These are phyloP conservation scores for Clonostachys byssicola DNA, from an alignment of 2,329 filamentous ascomycete genomes.

Conservation along the genomic window DNA sequence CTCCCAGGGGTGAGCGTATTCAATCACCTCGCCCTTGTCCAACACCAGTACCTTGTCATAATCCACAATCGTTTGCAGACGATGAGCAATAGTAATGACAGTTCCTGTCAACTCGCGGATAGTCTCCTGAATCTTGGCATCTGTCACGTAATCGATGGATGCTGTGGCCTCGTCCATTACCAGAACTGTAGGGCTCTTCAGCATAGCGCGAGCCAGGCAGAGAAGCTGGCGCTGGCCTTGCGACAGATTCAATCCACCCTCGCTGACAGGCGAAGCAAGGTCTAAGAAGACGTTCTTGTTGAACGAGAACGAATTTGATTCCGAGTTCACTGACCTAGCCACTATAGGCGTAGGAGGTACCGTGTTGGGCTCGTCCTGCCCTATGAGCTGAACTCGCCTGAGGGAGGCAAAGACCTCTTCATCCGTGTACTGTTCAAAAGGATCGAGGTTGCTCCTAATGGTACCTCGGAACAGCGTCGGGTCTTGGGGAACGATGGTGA, in stretches of 20 bases:
- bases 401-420: slow-evolving; percentile 86
- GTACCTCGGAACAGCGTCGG: slow-evolving; percentile 92
- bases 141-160: slow-evolving; percentile 94
- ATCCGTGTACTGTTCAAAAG: slow-evolving; percentile 84
- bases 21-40: slow-evolving; percentile 81
- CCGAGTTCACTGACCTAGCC: slow-evolving; percentile 6
- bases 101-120: slow-evolving; percentile 91
- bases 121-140: slow-evolving; percentile 93
- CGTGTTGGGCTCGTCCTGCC: slow-evolving; percentile 42
- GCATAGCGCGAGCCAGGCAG: slow-evolving; percentile 86
- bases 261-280: slow-evolving; percentile 75
- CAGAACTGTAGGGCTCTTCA: slow-evolving; percentile 88
- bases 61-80: slow-evolving; percentile 93
- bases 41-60: slow-evolving; percentile 97
- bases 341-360: slow-evolving; percentile 15
- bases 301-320: slow-evolving; percentile 39
- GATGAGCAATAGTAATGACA: slow-evolving; percentile 94
- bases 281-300: slow-evolving; percentile 97
- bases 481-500: slow-evolving; percentile 97
- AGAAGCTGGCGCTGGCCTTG: slow-evolving; percentile 94
- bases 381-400: slow-evolving; percentile 84
- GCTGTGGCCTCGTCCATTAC: slow-evolving; percentile 99
- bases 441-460: slow-evolving; percentile 87
- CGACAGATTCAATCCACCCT: slow-evolving; percentile 90
- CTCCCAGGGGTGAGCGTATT: slow-evolving; percentile 87